Evolutionary conservation across 2,329 filamentous ascomycete species (phyloP).

Genomic region (Emergomyces pasteurianus): DNA sequence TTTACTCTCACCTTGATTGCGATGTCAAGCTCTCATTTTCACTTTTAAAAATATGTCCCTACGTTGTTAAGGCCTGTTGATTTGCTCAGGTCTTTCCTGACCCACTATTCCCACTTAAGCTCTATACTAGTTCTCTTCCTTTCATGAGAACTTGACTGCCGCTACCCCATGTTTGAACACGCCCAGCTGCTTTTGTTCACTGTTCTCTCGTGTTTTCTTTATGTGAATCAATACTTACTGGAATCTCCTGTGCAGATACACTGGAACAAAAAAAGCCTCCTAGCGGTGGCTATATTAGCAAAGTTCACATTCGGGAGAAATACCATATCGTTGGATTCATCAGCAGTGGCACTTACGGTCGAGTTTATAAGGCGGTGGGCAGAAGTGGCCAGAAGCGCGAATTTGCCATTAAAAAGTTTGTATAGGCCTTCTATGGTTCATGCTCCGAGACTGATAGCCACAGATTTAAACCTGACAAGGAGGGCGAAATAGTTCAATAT

Average conservation of each 20-base stretch:
- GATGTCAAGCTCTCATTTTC: neutral
- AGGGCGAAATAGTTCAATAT: constrained; percentile 87
- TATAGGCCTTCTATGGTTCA: neutral
- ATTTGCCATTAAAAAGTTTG: constrained; percentile 94
- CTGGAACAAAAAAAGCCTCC: constrained; percentile 31
- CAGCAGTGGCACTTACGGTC: constrained; percentile 92
- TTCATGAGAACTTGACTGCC: neutral
- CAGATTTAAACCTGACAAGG: constrained; percentile 91
- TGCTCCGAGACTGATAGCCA: neutral
- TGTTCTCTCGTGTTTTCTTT: neutral
- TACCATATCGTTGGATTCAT: constrained; percentile 98
- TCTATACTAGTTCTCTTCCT: too few relatives aligned
- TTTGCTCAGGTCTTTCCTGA: neutral
- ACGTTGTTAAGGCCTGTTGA: neutral
- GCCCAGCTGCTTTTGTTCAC: neutral
- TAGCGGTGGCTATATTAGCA: constrained; percentile 46
- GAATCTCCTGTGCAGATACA: constrained; percentile 19
- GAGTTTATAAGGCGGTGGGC: constrained; percentile 88
- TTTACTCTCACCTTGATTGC: neutral
- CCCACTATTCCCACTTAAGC: neutral
- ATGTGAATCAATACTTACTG: constrained; percentile 16
- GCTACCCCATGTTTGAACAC: neutral
- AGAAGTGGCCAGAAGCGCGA: constrained; percentile 63
- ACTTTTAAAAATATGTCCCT: neutral
- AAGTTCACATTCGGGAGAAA: constrained; percentile 79